Evolutionary conservation across 352 stramenopile species (phyloP), one percentile per base, ranked within the genome.

Genomic region (Blastocystis sp.): DNA sequence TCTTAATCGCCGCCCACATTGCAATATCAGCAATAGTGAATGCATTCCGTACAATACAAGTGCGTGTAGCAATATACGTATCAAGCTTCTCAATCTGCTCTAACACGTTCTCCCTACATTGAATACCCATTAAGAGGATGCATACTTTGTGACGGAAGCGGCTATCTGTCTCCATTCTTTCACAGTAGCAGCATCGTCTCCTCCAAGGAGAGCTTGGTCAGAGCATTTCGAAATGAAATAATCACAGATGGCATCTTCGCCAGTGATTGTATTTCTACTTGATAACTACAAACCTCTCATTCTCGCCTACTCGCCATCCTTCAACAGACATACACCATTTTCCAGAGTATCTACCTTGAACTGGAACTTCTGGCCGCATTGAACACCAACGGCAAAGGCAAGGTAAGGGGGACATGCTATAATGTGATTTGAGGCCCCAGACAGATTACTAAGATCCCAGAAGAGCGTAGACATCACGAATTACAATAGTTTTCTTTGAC

Each of bases 1-100:
- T 35, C 56, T 81, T 78, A n/a, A 91, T 75, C 13, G 93, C 91
- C 15, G 94, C 92, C 94, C 95, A 98, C 9, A 98, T 90, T 6
- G 94, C 95, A 57, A 98, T 92, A 92, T 99, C 97, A 0, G 96
- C 97, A 24, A 99, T 92, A 27, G 96, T 97, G 9, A 98, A 89
- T 5, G 92, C 92, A 90, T 96, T 92, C 48, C 95, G 96, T 5
- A 98, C 94, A 62, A 99, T 91, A 91, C 98, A 99, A 1, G 96
- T 98, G 58, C 93, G 92, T 13, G 92, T 92, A 59, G 93, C 92
- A 42, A 98, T 92, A 58, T 95, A 91, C 9, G 93, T 93, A 91
- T 98, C 92, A 54, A 99, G 91, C 30, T 91, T 84, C 15, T 91
- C 58, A 42, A 94, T 19, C 78, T 90, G 19, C 30, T 64, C 37